Percentiles rank a stretch among this genome's conserved stretches.
These are phyloP conservation scores for Fusarium sp. DNA, from an alignment of 2,329 filamentous ascomycete genomes.

Conservation along the genomic window DNA sequence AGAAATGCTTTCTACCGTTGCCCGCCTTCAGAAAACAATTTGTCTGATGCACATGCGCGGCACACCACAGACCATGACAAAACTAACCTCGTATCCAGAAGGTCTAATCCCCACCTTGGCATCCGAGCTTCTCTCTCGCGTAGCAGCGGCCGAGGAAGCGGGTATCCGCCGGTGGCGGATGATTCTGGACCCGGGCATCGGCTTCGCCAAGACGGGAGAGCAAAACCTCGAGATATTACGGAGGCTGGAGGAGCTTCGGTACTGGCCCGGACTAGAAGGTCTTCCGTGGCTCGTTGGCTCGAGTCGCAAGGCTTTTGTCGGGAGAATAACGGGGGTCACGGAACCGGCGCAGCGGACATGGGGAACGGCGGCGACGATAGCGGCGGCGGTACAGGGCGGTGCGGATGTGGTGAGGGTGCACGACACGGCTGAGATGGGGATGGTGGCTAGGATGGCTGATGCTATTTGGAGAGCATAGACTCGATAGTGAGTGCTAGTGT, in stretches of 20 bases:
- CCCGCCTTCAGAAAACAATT: constrained; percentile 80
- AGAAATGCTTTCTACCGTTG: constrained; percentile 84
- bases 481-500: background rate
- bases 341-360: constrained; percentile 77
- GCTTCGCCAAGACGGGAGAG: constrained; percentile 85
- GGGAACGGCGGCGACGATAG: constrained; percentile 90
- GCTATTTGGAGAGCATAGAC: constrained; percentile 78
- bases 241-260: constrained; percentile 70
- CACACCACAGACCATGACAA: constrained; percentile 82
- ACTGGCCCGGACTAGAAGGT: constrained; percentile 71
- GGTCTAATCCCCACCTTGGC: constrained; percentile 74
- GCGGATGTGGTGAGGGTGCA: constrained; percentile 94
- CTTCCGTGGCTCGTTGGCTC: constrained; percentile 91
- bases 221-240: constrained; percentile 87
- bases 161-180: constrained; percentile 94
- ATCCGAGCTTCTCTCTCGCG: constrained; percentile 74
- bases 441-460: constrained; percentile 88
- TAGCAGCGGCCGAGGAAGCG: constrained; percentile 79
- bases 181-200: constrained; percentile 91
- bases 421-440: constrained; percentile 86
- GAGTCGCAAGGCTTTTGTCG: constrained; percentile 91
- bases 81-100: constrained; percentile 73
- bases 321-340: constrained; percentile 79
- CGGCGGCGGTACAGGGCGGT: constrained; percentile 85
- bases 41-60: constrained; percentile 95